phyloP scores from a whole-genome alignment of 1,284 basidiomycete genomes.

The Tilletia caries region DNA sequence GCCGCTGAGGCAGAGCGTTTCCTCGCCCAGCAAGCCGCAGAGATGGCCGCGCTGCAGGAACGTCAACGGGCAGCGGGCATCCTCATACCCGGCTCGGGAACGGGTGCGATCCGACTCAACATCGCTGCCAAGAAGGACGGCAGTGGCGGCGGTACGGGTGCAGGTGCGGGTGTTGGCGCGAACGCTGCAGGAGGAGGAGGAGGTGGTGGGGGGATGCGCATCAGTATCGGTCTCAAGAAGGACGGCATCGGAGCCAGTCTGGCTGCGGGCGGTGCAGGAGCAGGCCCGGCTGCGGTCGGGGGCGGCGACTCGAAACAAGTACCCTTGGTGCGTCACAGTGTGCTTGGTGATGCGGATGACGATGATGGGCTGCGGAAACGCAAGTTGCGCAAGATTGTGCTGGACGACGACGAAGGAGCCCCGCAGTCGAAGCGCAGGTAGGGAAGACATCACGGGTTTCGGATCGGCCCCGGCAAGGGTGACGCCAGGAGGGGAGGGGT shows the following conservation, averaged over 20 bases:
- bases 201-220: not conserved
- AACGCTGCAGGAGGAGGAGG: not conserved
- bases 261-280: slow-evolving; percentile 12
- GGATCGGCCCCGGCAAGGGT: not conserved
- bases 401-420: slow-evolving; percentile 26
- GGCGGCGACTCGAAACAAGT: too few relatives aligned
- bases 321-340: not conserved
- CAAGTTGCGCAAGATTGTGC: slow-evolving; percentile 30
- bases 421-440: slow-evolving; percentile 8
- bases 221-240: slow-evolving; percentile 12
- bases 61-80: slow-evolving; percentile 42
- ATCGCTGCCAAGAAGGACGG: slow-evolving; percentile 20
- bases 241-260: slow-evolving; percentile 2
- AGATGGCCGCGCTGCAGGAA: slow-evolving; percentile 41
- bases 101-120: slow-evolving; percentile 42
- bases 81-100: slow-evolving; percentile 29
- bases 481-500: too few relatives aligned
- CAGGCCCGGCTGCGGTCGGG: not conserved
- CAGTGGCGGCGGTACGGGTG: not conserved
- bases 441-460: not conserved
- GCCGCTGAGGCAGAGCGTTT: slow-evolving; percentile 41
- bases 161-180: slow-evolving; percentile 3
- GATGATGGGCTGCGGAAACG: slow-evolving; percentile 27
- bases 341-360: slow-evolving; percentile 39
- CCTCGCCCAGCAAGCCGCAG: slow-evolving; percentile 42